Evolutionary conservation across 305 asterid species (phyloP).

Genomic region (Striga hermonthica): DNA sequence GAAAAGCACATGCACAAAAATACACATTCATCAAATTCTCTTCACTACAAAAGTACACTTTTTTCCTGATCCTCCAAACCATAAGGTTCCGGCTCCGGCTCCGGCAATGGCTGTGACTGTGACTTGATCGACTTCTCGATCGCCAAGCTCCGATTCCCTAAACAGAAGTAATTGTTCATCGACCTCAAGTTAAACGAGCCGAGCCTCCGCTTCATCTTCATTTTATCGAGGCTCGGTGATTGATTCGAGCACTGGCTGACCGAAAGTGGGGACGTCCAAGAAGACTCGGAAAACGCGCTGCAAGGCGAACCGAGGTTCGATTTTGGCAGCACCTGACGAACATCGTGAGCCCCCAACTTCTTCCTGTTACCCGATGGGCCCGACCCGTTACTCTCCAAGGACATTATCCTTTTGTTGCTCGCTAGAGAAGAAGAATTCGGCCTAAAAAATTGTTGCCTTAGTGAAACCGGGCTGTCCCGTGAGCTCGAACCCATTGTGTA

Average conservation of each 20-base stretch:
- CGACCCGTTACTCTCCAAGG: slow-evolving; percentile 39
- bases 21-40: too few relatives aligned
- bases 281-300: slow-evolving; percentile 51
- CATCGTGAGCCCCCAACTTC: slow-evolving; percentile 58
- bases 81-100: too few relatives aligned
- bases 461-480: slow-evolving; percentile 47
- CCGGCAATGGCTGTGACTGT: neutral
- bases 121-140: slow-evolving; percentile 39
- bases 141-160: slow-evolving; percentile 57
- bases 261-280: slow-evolving; percentile 49
- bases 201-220: slow-evolving; percentile 38
- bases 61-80: neutral
- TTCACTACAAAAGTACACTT: neutral
- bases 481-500: slow-evolving; percentile 7
- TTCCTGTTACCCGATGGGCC: slow-evolving; percentile 54
- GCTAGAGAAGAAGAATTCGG: slow-evolving; percentile 39
- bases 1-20: neutral
- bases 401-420: slow-evolving; percentile 46
- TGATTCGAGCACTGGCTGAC: slow-evolving; percentile 20
- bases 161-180: slow-evolving; percentile 69
- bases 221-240: slow-evolving; percentile 31
- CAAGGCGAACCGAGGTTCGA: slow-evolving; percentile 47
- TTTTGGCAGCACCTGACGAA: slow-evolving; percentile 51
- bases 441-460: slow-evolving; percentile 57
- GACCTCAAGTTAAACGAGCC: slow-evolving; percentile 48